A percentile compares a stretch with the other conserved stretches of the same genome.
These are phyloP conservation scores for Chaetomium tenue DNA, from an alignment of 495 filamentous ascomycete species.

Conservation along the genomic window DNA sequence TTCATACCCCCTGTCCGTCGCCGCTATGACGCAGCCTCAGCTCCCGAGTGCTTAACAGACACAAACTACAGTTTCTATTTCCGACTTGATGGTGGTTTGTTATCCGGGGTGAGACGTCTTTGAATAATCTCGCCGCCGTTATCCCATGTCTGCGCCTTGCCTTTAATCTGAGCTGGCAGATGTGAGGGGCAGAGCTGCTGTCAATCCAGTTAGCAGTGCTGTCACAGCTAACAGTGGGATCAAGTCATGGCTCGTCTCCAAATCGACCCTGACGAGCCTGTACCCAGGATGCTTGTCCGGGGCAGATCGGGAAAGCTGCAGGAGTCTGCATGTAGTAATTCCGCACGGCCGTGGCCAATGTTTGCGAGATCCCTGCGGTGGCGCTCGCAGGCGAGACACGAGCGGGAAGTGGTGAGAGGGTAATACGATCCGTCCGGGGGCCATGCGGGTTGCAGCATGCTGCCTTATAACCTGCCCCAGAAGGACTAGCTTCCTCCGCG, in stretches of 20 bases:
- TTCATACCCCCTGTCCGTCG: neutral
- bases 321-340: neutral
- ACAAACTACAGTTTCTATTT: too few relatives aligned
- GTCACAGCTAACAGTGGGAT: neutral
- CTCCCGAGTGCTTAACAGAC: neutral
- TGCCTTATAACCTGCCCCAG: conserved; percentile 28
- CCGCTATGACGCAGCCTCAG: neutral
- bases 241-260: neutral
- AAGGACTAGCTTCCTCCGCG: conserved; percentile 24
- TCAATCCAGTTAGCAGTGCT: neutral
- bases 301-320: neutral
- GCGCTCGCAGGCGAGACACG: conserved; percentile 21
- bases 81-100: neutral
- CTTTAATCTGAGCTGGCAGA: neutral
- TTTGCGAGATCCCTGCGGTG: conserved; percentile 24
- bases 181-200: neutral
- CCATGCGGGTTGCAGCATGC: conserved; percentile 22
- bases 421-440: conserved; percentile 19
- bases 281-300: neutral
- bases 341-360: conserved; percentile 14
- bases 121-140: neutral
- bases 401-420: conserved; percentile 13
- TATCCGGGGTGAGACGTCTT: neutral
- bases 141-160: neutral
- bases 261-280: neutral